phyloP scores from a whole-genome alignment of 1,139 yeast genomes.

The Kodamaea sp. region DNA sequence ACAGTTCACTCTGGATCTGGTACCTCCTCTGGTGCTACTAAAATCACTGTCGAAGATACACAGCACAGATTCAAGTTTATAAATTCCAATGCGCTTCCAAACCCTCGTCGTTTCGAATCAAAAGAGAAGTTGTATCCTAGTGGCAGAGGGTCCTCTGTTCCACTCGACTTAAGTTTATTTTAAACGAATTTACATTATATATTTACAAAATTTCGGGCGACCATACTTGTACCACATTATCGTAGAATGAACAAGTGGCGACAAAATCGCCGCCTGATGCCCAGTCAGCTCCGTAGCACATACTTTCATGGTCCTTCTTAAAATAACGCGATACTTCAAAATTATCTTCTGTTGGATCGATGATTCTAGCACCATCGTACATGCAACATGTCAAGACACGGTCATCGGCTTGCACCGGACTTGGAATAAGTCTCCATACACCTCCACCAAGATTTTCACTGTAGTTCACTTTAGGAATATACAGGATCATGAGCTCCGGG shows the following conservation, averaged over 20 bases:
- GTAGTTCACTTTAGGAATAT: slow-evolving; percentile 43
- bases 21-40: slow-evolving; percentile 16
- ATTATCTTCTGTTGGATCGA: slow-evolving; percentile 30
- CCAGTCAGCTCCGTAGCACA: slow-evolving; percentile 98
- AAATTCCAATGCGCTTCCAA: slow-evolving; percentile 69
- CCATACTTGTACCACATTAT: slow-evolving; percentile 78
- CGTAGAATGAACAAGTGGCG: slow-evolving; percentile 90
- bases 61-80: slow-evolving; percentile 62
- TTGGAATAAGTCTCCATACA: slow-evolving; percentile 85
- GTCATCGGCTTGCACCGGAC: slow-evolving; percentile 39
- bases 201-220: slow-evolving; percentile 15
- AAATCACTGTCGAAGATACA: slow-evolving; percentile 59
- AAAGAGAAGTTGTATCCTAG: slow-evolving; percentile 82
- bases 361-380: slow-evolving; percentile 88
- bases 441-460: slow-evolving; percentile 77
- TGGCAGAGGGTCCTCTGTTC: slow-evolving; percentile 94
- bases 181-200: neutral
- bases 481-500: slow-evolving; percentile 41
- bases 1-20: slow-evolving; percentile 2
- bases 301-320: slow-evolving; percentile 77
- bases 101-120: slow-evolving; percentile 68
- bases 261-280: slow-evolving; percentile 41
- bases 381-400: slow-evolving; percentile 78
- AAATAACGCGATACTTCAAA: slow-evolving; percentile 48
- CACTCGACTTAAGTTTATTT: slow-evolving; percentile 55